phyloP scores from a whole-genome alignment of 1,139 yeast species.

The Sugiyamaella pinicola region DNA sequence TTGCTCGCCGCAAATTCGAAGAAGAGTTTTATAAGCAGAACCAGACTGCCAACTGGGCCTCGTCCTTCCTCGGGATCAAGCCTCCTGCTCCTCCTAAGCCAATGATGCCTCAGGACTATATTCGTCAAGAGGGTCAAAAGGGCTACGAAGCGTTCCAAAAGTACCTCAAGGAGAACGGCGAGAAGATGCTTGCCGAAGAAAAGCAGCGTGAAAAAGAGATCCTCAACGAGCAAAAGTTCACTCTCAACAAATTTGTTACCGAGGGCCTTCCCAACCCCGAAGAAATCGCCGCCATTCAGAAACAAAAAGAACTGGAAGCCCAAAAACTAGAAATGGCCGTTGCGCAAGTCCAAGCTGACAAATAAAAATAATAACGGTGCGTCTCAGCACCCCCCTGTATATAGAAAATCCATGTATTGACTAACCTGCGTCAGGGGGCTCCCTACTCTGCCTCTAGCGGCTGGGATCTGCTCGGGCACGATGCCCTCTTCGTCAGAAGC shows the following conservation, averaged over 20 bases:
- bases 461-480: constrained; percentile 1
- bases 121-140: constrained; percentile 91
- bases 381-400: neutral
- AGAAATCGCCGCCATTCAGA: constrained; percentile 73
- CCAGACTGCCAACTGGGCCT: constrained; percentile 52
- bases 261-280: constrained; percentile 88
- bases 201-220: constrained; percentile 78
- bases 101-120: constrained; percentile 87
- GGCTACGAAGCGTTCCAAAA: constrained; percentile 83
- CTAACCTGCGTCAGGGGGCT: neutral
- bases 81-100: constrained; percentile 56
- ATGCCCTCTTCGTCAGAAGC: neutral
- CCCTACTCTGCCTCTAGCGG: neutral
- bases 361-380: constrained; percentile 12
- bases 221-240: constrained; percentile 73
- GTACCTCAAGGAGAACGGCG: constrained; percentile 85
- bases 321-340: constrained; percentile 30
- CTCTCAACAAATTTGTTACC: constrained; percentile 78
- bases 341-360: constrained; percentile 22
- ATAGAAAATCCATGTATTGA: constrained; percentile 1
- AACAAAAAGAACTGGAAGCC: constrained; percentile 48
- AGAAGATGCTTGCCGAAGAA: constrained; percentile 78
- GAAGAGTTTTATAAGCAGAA: constrained; percentile 61
- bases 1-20: constrained; percentile 69
- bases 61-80: constrained; percentile 64